Percentiles rank a stretch among this genome's conserved stretches.
Conservation (phyloP, 176 grass and related monocot genomes). For the Cymbopogon citratus region DNA sequence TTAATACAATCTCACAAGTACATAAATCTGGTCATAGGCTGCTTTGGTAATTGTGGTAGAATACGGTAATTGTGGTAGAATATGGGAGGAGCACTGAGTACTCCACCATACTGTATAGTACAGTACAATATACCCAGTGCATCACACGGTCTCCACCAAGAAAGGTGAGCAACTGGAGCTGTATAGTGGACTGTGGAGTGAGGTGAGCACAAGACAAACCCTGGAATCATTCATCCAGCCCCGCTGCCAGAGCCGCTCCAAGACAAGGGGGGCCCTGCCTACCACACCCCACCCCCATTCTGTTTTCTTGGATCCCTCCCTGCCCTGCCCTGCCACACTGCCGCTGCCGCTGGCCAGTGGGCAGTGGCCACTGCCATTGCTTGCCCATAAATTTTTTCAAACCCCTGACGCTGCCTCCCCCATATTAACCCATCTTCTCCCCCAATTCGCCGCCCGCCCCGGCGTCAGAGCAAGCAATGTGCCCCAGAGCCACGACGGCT, state of each 20-base stretch:
- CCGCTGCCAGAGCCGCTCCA: constrained; percentile 19
- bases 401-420: constrained; percentile 29
- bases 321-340: constrained; percentile 22
- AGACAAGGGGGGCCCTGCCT: constrained; percentile 24
- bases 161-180: background rate
- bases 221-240: constrained; percentile 32
- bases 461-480: constrained; percentile 34
- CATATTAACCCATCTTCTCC: constrained; percentile 15
- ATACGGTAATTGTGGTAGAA: background rate
- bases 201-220: constrained; percentile 29
- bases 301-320: constrained; percentile 60
- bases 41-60: background rate
- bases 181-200: background rate
- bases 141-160: background rate
- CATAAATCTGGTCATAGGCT: background rate
- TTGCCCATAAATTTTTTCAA: constrained; percentile 47
- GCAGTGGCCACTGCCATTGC: constrained; percentile 22
- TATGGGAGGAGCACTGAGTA: too few relatives aligned
- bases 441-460: background rate
- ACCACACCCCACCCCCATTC: constrained; percentile 23
- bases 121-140: background rate
- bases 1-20: background rate
- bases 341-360: constrained; percentile 1
- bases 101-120: background rate
- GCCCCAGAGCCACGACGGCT: constrained; percentile 30